phyloP scores from a whole-genome alignment of 257 asterid species.

The Leptodermis oblonga region DNA sequence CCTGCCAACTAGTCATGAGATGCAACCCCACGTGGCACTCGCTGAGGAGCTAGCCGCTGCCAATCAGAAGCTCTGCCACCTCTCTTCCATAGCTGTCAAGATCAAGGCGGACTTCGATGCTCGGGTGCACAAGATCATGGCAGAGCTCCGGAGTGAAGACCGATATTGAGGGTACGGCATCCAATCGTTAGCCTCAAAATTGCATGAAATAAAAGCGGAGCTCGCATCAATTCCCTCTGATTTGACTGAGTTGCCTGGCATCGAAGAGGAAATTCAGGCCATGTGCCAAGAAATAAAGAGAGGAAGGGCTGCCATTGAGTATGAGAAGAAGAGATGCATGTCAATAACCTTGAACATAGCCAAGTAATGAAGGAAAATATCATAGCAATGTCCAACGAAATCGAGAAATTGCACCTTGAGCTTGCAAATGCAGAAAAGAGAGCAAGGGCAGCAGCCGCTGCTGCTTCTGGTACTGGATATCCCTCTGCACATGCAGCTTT shows the following conservation, averaged over 20 bases:
- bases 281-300: slow-evolving; percentile 50
- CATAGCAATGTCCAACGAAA: slow-evolving; percentile 52
- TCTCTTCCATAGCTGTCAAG: slow-evolving; percentile 47
- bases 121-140: slow-evolving; percentile 68
- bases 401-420: slow-evolving; percentile 54
- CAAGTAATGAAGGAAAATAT: slow-evolving; percentile 69
- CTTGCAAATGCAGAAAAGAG: slow-evolving; percentile 65
- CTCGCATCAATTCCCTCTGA: slow-evolving; percentile 29
- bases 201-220: slow-evolving; percentile 45
- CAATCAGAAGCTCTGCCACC: slow-evolving; percentile 63
- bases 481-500: slow-evolving; percentile 29
- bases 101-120: slow-evolving; percentile 66
- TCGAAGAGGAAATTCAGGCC: slow-evolving; percentile 49
- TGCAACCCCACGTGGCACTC: slow-evolving; percentile 69
- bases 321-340: slow-evolving; percentile 62
- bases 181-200: slow-evolving; percentile 44
- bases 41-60: slow-evolving; percentile 50
- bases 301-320: slow-evolving; percentile 88
- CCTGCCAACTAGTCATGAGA: too few species aligned
- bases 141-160: slow-evolving; percentile 54
- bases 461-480: slow-evolving; percentile 37
- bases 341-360: slow-evolving; percentile 41
- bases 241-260: slow-evolving; percentile 34
- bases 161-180: slow-evolving; percentile 41
- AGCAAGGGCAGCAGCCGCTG: slow-evolving; percentile 47